Evolutionary conservation across 2,329 filamentous ascomycete species (phyloP).

Genomic region (Aspergillus tamarii): DNA sequence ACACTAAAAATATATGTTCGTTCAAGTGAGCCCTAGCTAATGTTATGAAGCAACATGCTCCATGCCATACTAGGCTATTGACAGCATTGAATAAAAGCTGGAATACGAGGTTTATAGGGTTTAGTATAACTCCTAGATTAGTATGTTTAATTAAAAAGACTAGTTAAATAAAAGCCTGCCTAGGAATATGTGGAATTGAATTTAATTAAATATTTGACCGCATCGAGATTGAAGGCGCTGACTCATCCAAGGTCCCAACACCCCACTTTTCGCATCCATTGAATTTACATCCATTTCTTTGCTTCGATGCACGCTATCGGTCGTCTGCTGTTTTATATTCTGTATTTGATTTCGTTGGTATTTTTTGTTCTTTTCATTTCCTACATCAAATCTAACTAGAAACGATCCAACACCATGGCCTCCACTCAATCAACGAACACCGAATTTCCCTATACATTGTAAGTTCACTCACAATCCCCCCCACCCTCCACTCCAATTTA

Average conservation of each 20-base stretch:
- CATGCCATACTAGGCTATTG: no score
- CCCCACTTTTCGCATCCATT: not conserved
- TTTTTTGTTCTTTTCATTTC: not conserved
- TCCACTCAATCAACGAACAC: constrained; percentile 21
- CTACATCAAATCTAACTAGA: not conserved
- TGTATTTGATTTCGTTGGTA: not conserved
- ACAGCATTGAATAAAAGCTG: no score
- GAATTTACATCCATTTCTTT: not conserved
- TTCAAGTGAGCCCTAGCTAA: no score
- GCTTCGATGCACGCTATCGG: not conserved
- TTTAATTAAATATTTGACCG: not conserved
- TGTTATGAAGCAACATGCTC: no score
- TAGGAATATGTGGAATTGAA: not conserved
- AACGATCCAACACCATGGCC: constrained; percentile 23
- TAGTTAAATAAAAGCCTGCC: not conserved
- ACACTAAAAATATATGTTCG: no score
- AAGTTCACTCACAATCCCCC: constrained; percentile 19
- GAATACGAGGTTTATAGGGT: no score
- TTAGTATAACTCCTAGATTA: not conserved
- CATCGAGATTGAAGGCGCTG: not conserved
- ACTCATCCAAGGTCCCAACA: not conserved
- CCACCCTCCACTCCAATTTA: constrained; percentile 8
- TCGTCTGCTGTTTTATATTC: not conserved
- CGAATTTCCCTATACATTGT: constrained; percentile 46
- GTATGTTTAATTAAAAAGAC: not conserved